Conservation (phyloP, 768 basidiomycete genomes). For the Suillus placidus region DNA sequence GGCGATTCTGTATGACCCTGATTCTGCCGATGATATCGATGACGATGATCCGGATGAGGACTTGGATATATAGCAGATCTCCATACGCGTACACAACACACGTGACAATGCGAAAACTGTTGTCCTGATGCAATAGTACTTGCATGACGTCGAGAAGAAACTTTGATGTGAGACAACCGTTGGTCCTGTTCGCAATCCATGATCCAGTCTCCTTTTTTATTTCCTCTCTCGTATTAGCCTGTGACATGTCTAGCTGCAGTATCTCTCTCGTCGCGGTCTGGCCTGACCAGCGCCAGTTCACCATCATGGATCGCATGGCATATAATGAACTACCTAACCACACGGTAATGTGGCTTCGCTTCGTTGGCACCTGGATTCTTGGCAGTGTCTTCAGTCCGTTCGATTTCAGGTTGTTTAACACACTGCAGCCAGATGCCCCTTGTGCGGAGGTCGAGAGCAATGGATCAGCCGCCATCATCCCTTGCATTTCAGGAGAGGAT, state of each 20-base stretch:
- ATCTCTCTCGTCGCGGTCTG: constrained; percentile 11
- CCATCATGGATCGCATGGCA: neutral
- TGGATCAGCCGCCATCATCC: neutral
- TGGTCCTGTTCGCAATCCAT: neutral
- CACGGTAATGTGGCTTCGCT: neutral
- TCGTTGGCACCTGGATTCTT: constrained; percentile 5
- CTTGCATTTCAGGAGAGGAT: neutral
- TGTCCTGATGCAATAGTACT: neutral
- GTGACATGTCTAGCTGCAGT: neutral
- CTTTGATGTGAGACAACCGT: neutral
- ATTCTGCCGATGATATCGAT: constrained; percentile 92
- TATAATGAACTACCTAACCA: neutral
- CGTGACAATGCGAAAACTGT: neutral
- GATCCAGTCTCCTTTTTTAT: too few species aligned
- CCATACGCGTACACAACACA: neutral
- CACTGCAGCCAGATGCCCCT: neutral
- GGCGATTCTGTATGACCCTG: constrained; percentile 86
- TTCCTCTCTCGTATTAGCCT: neutral
- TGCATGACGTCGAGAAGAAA: constrained; percentile 2
- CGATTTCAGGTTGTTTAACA: neutral
- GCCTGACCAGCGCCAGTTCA: constrained; percentile 4
- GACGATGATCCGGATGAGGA: constrained; percentile 97
- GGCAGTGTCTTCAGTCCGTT: constrained; percentile 2
- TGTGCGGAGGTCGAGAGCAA: neutral
- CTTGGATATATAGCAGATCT: constrained; percentile 64